Percentiles rank a stretch among this genome's conserved stretches.
Conservation (phyloP, 495 filamentous ascomycete species). For the Neurospora sp. region DNA sequence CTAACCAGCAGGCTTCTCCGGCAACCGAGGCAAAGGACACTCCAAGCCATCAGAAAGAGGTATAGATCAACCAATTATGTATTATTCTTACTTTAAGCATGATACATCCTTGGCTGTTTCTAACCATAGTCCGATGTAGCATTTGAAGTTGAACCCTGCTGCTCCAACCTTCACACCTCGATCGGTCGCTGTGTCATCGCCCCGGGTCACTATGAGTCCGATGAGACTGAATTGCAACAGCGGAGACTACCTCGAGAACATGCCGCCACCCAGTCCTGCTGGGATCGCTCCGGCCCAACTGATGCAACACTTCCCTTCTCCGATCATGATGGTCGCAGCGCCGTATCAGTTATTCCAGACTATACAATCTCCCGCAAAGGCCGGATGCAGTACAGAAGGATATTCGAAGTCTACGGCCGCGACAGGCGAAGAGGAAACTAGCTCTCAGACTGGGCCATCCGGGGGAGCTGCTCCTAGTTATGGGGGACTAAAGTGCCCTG, state of each 20-base stretch:
- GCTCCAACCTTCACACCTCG: conserved; percentile 46
- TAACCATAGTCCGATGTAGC: conserved; percentile 31
- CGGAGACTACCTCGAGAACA: conserved; percentile 2
- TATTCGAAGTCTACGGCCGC: not conserved
- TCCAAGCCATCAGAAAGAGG: conserved; percentile 34
- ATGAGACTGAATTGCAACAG: conserved; percentile 3
- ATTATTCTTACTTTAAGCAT: conserved; percentile 19
- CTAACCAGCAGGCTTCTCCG: not conserved
- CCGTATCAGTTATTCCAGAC: conserved; percentile 8
- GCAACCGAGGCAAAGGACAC: conserved; percentile 17
- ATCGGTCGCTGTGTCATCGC: conserved; percentile 9
- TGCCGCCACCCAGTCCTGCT: conserved; percentile 1
- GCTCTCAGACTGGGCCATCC: not conserved
- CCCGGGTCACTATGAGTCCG: conserved; percentile 2
- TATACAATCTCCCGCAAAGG: not conserved
- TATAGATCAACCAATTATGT: conserved; percentile 35
- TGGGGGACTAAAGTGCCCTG: conserved; percentile 12
- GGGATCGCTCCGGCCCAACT: not conserved
- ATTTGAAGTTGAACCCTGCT: conserved; percentile 42
- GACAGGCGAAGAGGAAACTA: conserved; percentile 1
- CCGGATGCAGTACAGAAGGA: not conserved
- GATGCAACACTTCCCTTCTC: conserved; percentile 11
- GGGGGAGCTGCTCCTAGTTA: not conserved
- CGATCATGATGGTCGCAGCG: conserved; percentile 11
- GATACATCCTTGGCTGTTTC: conserved; percentile 30